Percentiles rank a stretch among this genome's conserved stretches.
Conservation (phyloP, 305 asterid species). For the Rubia tinctorum region DNA sequence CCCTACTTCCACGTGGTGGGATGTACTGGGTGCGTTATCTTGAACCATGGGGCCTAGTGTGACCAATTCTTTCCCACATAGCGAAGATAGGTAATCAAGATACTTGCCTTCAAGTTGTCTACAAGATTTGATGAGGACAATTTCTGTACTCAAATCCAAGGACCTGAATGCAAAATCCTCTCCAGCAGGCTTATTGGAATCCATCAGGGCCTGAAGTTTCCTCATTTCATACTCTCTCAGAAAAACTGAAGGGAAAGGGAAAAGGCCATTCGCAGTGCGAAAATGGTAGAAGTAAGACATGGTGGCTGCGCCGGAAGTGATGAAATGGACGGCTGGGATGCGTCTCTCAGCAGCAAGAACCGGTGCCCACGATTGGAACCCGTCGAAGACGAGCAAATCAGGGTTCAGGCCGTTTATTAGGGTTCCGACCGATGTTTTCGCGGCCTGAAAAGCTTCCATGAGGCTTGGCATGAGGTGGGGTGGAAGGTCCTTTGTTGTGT, state of each 20-base stretch:
- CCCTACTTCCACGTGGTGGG: too few relatives aligned
- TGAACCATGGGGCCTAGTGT: not conserved
- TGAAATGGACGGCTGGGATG: constrained; percentile 25
- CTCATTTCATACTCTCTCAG: constrained; percentile 4
- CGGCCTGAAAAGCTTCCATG: constrained; percentile 17
- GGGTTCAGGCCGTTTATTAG: constrained; percentile 22
- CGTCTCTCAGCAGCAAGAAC: constrained; percentile 8
- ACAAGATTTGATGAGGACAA: constrained; percentile 27
- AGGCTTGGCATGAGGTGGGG: constrained; percentile 31
- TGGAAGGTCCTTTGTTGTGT: constrained; percentile 42
- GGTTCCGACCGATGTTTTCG: constrained; percentile 19
- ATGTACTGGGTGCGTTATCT: too few relatives aligned
- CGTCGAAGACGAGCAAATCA: constrained; percentile 32
- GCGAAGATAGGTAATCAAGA: constrained; percentile 25
- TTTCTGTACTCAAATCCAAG: constrained; percentile 22
- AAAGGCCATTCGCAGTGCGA: not conserved
- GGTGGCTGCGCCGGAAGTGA: constrained; percentile 28
- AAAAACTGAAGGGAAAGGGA: constrained; percentile 25
- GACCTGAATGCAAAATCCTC: constrained; percentile 4
- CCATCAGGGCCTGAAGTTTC: not conserved
- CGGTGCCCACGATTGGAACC: constrained; percentile 27
- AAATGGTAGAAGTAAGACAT: constrained; percentile 20
- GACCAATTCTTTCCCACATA: constrained; percentile 18
- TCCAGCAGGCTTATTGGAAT: not conserved
- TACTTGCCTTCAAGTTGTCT: constrained; percentile 32